Evolutionary conservation across 441 rosid species (phyloP), one percentile per base, ranked within the genome.

Genomic region (Raphanus hybrid): DNA sequence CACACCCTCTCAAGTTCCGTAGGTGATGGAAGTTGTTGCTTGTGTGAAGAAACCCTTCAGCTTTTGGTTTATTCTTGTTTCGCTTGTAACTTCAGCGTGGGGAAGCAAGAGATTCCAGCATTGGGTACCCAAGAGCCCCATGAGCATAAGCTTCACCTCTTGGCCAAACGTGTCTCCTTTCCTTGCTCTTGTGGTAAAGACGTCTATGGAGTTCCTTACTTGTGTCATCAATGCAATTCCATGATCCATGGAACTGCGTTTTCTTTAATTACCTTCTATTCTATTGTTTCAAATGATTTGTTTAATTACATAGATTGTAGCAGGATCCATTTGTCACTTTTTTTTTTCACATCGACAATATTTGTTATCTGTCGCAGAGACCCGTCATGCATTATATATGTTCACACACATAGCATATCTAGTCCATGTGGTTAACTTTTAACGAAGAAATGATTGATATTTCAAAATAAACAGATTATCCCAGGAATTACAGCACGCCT

Each of bases 201-300:
- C 74, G 84, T 75, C 63, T 72, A 72, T 71, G 84, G 81, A 26
- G 70, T 80, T 52, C 90, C 88, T 69, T 80, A 85, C 85, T 85
- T 88, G 69, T 18, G 87, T 75, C 52, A 48, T 27, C 14, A 16
- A 23, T 75, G 76, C 75, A 35, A 59, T 16, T 72, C 70, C 39
- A 27, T 50, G 50, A 62, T 70, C 11, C 79, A 79, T 7, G 45
- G 10, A 15, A 70, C 23, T 79, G 75, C 45, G 29, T 69, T 52
- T 7, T 35, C 39, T 35, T 35, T 35, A 8, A 57, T 43, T 43
- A 5, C 39, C 50, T 10, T 0, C 14, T 43, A 3, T 43, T 5
- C 0, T 7, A 1, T 1, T 0, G 39, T 43, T 43, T 43, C 50
- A 43, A 10, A 43, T 43, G n/a, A 43, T 43, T 41, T 41, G n/a